Evolutionary conservation across 805 yeast species (phyloP), one percentile per base, ranked within the genome.

Genomic region (Debaryomyces maramus): DNA sequence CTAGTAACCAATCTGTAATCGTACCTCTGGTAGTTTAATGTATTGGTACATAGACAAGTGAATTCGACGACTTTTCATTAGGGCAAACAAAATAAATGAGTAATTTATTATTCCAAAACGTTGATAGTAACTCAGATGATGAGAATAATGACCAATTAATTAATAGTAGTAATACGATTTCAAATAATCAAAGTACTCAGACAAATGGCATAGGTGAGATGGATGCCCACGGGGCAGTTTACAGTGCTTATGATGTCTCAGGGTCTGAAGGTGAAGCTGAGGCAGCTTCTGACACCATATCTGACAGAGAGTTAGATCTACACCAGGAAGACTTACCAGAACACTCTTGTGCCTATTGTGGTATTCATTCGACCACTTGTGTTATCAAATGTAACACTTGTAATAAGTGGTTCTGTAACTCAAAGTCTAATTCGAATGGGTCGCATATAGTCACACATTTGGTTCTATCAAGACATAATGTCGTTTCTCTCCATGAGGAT

Each of bases 401-500:
- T 61, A 63, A 78, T 50, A 83, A 81, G 56, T 90, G 97, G 97
- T 90, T 90, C 58, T 90, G 97, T 67, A 90, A 90, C 57, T 76
- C 86, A 10, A 78, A 79, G 41, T 72, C 77, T 15, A 38, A 48
- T 35, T 63, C 78, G 9, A 65, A 77, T 8, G 78, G 85, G 11
- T 85, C 95, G 1, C 97, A 90, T 59, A 86, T 90, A 11, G 81
- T 90, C 14, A 85, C 86, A 13, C 97, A 90, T 61, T 65, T 89
- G 57, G 95, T 88, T 20, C 65, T 86, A 50, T 77, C 96, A 1
- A 79, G 83, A 45, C 97, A 90, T 58, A 81, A 82, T 51, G 69
- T 57, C 21, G 88, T 90, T 2, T 72, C 84, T 1, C 72, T 88
- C 33, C 96, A 89, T 58, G 81, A 81, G 26, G 85, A 84, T 18